These are phyloP conservation scores for Fusarium protoensiforme DNA, from an alignment of 2,329 filamentous ascomycete genomes.

Conservation along the genomic window DNA sequence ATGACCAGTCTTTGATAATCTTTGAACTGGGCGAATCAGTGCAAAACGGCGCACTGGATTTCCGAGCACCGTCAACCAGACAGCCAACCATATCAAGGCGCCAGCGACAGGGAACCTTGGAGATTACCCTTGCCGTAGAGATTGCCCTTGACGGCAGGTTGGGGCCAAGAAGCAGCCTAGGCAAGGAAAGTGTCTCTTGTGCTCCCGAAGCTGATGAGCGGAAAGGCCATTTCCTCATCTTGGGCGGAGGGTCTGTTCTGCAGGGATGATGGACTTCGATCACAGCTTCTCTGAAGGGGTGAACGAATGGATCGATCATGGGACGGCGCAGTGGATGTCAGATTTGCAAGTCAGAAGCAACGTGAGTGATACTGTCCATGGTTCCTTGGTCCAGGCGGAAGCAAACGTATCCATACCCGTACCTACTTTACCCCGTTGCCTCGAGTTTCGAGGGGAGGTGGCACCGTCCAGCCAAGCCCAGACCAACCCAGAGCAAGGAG, in stretches of 20 bases:
- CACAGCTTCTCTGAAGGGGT: conserved; percentile 21
- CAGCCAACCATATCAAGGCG: conserved; percentile 32
- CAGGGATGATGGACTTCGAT: conserved; percentile 18
- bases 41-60: conserved; percentile 4
- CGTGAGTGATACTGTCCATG: not conserved
- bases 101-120: conserved; percentile 18
- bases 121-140: conserved; percentile 10
- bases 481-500: conserved; percentile 18
- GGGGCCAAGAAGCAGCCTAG: conserved; percentile 2
- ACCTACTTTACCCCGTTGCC: conserved; percentile 12
- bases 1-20: conserved; percentile 32
- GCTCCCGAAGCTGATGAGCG: not conserved
- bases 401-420: conserved; percentile 8
- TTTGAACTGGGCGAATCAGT: conserved; percentile 30
- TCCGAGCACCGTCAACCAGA: not conserved
- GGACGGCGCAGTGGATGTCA: conserved; percentile 28
- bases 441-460: conserved; percentile 8
- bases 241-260: conserved; percentile 20
- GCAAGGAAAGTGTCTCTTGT: conserved; percentile 10
- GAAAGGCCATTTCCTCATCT: conserved; percentile 19
- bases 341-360: conserved; percentile 14
- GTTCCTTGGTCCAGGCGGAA: not conserved
- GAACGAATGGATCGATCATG: conserved; percentile 31
- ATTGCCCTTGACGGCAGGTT: conserved; percentile 20
- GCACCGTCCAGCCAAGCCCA: conserved; percentile 22